Base-by-base conservation (phyloP, 1,284 basidiomycete genomes). In the Cryptococcus sp. region DNA sequence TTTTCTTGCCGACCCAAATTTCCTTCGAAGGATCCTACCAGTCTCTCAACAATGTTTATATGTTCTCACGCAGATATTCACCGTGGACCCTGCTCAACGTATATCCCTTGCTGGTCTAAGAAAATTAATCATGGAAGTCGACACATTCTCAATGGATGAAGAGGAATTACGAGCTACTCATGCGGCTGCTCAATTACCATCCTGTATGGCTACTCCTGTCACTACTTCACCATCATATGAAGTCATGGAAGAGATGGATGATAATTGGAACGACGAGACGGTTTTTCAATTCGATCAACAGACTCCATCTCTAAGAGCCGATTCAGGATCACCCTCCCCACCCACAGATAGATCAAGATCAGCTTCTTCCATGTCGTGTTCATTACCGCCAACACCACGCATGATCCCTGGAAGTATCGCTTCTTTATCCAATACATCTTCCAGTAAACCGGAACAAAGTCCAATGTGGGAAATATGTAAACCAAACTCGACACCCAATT, bases 1-100 rank as follows among this genome's bases (percentile, higher is more conserved):
- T 1, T 92, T 82, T 77, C 73, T 88, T 50, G 73, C 79, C 53
- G 82, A 91, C 66, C 82, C 80, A 32, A 73, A 86, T 59, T 87
- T 86, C 69, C 81, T 94, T 37, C 82, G 81, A 31, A 75, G 83
- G 15, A 83, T 84, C 59, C 80, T 90, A 5, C 87, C 87, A 32
- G 86, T 93, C 64, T 73, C 76, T 15, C 42, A 61, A 45, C 57
- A 69, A 37, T 70, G 73, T 55, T 69, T 85, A 76, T 60, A 80
- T 78, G 48, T 83, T 73, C 70, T 85, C 80, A 47, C 83, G 70
- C 72, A 84, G 80, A 66, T 83, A 79, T 75, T 86, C 83, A 59
- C 82, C 80, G 46, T 86, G 82, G 58, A 81, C 76, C 56, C 80
- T 74, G 36, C 81, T 79, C 41, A 83, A 77, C 50, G 82, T 78